phyloP scores from a whole-genome alignment of 2,329 filamentous ascomycete genomes.

The Didymella pinodella region DNA sequence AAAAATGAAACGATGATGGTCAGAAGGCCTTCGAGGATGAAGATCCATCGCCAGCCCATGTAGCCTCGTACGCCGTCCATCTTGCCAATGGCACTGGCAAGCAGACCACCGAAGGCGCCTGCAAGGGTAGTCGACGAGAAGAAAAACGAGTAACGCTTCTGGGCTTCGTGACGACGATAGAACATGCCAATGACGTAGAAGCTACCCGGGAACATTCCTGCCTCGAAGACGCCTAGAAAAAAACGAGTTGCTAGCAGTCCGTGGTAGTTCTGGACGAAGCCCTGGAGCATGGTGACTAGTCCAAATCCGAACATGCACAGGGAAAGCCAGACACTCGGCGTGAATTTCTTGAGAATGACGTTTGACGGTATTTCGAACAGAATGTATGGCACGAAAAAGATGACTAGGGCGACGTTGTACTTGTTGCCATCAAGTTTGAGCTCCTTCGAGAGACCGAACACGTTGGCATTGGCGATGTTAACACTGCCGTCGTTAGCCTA shows the following conservation, averaged over 20 bases:
- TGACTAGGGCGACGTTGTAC: conserved; percentile 61
- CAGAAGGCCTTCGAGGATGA: conserved; percentile 70
- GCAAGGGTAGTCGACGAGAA: conserved; percentile 83
- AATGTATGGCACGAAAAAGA: conserved; percentile 64
- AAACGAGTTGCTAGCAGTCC: conserved; percentile 80
- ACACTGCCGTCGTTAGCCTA: conserved; percentile 44
- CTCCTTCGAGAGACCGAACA: conserved; percentile 59
- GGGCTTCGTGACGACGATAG: conserved; percentile 87
- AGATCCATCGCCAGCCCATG: conserved; percentile 65
- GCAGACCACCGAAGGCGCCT: conserved; percentile 83
- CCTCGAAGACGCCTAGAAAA: conserved; percentile 73
- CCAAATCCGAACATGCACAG: conserved; percentile 87
- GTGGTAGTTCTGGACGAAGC: conserved; percentile 77
- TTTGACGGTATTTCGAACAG: conserved; percentile 63
- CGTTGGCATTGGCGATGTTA: conserved; percentile 63
- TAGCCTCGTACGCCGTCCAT: conserved; percentile 77
- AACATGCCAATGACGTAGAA: conserved; percentile 84
- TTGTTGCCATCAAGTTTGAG: conserved; percentile 55
- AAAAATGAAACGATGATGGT: conserved; percentile 55
- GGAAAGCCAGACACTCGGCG: conserved; percentile 66
- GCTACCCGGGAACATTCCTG: conserved; percentile 62
- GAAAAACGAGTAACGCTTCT: conserved; percentile 93
- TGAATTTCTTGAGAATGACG: conserved; percentile 60
- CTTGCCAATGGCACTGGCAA: conserved; percentile 88
- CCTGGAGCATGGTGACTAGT: conserved; percentile 76